A percentile compares a stretch with the other conserved stretches of the same genome.
phyloP scores from a whole-genome alignment of 192 early-diverging fungal genomes.

The Geosiphon pyriformis region DNA sequence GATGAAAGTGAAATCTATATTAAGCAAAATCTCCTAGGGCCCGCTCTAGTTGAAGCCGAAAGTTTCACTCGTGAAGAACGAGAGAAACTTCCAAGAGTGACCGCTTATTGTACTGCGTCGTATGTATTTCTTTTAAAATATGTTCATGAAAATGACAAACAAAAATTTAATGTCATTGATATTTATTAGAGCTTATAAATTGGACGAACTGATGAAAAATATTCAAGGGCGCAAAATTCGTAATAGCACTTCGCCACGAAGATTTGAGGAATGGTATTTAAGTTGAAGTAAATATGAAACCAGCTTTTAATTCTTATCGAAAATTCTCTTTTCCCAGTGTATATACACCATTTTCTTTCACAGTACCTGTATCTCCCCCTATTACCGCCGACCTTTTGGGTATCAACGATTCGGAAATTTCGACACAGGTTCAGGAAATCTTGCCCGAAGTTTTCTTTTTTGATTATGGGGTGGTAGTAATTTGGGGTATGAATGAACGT shows the following conservation, averaged over 20 bases:
- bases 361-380: conserved; percentile 40
- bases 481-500: conserved; percentile 88
- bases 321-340: conserved; percentile 31
- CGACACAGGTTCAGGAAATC: conserved; percentile 23
- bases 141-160: too few relatives aligned
- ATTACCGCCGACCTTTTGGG: conserved; percentile 35
- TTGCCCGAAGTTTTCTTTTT: conserved; percentile 78
- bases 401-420: conserved; percentile 24
- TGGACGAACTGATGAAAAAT: conserved; percentile 72
- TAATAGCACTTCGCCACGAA: conserved; percentile 65
- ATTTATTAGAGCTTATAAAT: conserved; percentile 52
- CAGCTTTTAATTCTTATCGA: not conserved
- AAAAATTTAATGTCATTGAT: not conserved
- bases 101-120: conserved; percentile 80
- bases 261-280: conserved; percentile 75
- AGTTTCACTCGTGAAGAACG: conserved; percentile 70
- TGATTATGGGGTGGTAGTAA: conserved; percentile 91
- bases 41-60: conserved; percentile 62
- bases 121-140: conserved; percentile 26
- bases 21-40: conserved; percentile 51
- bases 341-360: conserved; percentile 50
- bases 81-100: conserved; percentile 69
- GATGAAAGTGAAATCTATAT: conserved; percentile 61
- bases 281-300: not conserved
- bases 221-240: conserved; percentile 56